Evolutionary conservation across 164 flowering plant genomes (phyloP).

Genomic region (Piper betle): DNA sequence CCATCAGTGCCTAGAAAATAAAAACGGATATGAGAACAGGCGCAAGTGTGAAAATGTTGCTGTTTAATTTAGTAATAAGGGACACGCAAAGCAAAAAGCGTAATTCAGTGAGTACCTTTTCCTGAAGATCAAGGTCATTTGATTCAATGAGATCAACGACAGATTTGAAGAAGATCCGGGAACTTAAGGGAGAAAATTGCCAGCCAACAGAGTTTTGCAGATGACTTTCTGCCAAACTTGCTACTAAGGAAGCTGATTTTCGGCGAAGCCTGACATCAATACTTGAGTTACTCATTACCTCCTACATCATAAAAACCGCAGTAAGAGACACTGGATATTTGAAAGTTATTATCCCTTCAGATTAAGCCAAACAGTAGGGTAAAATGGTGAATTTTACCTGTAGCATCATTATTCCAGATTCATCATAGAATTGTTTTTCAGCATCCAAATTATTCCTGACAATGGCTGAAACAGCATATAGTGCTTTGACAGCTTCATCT

Average conservation of each 20-base stretch:
- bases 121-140: slow-evolving; percentile 81
- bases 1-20: slow-evolving; percentile 48
- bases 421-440: slow-evolving; percentile 53
- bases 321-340: too few relatives aligned
- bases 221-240: slow-evolving; percentile 55
- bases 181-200: slow-evolving; percentile 39
- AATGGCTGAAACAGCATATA: slow-evolving; percentile 84
- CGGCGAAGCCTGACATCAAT: slow-evolving; percentile 55
- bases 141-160: slow-evolving; percentile 56
- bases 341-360: too few relatives aligned
- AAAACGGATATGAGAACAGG: neutral
- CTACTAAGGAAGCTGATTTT: slow-evolving; percentile 61
- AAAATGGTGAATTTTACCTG: slow-evolving; percentile 34
- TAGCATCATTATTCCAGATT: slow-evolving; percentile 58
- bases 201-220: slow-evolving; percentile 20
- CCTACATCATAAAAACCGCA: slow-evolving; percentile 27
- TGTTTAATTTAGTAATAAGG: neutral
- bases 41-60: neutral
- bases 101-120: slow-evolving; percentile 40
- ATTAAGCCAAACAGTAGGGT: too few relatives aligned
- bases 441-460: slow-evolving; percentile 60
- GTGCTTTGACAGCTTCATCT: slow-evolving; percentile 80
- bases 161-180: slow-evolving; percentile 53
- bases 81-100: neutral
- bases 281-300: slow-evolving; percentile 59